A percentile compares a stretch with the other conserved stretches of the same genome.
These are phyloP conservation scores for Tremella yokohamensis DNA, from an alignment of 768 basidiomycete genomes.

Conservation along the genomic window DNA sequence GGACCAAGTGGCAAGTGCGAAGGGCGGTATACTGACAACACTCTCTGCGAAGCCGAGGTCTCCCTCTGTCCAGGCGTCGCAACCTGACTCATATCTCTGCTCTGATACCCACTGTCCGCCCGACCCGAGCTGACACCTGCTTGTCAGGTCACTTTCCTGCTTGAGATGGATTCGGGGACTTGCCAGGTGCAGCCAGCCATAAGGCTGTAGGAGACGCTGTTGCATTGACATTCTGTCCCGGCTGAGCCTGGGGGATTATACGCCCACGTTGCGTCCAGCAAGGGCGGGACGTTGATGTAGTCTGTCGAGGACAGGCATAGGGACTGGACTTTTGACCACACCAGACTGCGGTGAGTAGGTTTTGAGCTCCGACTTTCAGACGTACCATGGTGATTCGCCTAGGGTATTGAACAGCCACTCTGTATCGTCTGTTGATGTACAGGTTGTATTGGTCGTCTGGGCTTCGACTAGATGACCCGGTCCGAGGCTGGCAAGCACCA, in stretches of 20 bases:
- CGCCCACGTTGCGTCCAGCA: constrained; percentile 25
- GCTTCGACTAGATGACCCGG: not conserved
- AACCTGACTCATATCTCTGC: constrained; percentile 6
- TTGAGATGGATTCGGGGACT: too few relatives aligned
- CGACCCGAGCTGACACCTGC: constrained; percentile 16
- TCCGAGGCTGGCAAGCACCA: too few relatives aligned
- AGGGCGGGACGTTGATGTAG: constrained; percentile 39
- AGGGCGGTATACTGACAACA: constrained; percentile 11
- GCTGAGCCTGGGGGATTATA: constrained; percentile 25
- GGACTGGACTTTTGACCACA: constrained; percentile 41
- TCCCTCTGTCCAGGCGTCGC: constrained; percentile 1
- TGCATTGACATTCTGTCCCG: constrained; percentile 34
- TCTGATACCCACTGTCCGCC: constrained; percentile 12
- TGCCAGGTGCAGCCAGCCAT: constrained; percentile 33
- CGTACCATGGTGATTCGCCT: constrained; percentile 40
- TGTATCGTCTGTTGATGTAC: constrained; percentile 16
- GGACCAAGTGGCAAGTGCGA: constrained; percentile 12
- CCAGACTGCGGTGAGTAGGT: constrained; percentile 13
- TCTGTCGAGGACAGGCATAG: constrained; percentile 25
- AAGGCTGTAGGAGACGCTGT: constrained; percentile 29
- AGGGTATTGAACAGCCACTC: constrained; percentile 35
- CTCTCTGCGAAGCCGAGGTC: constrained; percentile 15
- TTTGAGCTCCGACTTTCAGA: not conserved
- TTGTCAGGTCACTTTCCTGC: not conserved
- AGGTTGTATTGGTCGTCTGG: constrained; percentile 35